A percentile compares a stretch with the other conserved stretches of the same genome.
Evolutionary conservation across 1,139 yeast species (phyloP).

Genomic region (Magnusiomyces ingens): DNA sequence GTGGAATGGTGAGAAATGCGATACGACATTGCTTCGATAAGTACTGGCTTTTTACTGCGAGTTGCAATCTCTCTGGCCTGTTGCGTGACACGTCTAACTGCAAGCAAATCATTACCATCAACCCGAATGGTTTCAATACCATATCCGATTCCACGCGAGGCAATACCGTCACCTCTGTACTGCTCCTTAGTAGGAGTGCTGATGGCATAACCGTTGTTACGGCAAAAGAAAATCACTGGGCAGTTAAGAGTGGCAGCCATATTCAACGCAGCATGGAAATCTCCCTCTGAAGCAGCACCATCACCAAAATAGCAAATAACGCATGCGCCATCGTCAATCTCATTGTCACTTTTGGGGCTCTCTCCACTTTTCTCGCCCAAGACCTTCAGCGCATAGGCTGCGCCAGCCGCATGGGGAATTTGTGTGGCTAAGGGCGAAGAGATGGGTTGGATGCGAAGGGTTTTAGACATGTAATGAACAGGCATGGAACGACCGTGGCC

Average conservation of each 20-base stretch:
- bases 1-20: conserved; percentile 36
- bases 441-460: conserved; percentile 32
- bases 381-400: conserved; percentile 34
- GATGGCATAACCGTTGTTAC: conserved; percentile 36
- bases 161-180: conserved; percentile 36
- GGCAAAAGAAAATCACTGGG: conserved; percentile 32
- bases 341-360: conserved; percentile 9
- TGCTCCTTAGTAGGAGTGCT: conserved; percentile 34
- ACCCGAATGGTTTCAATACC: conserved; percentile 35
- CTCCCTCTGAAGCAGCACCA: conserved; percentile 37
- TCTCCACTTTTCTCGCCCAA: conserved; percentile 16
- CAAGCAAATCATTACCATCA: conserved; percentile 34
- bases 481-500: conserved; percentile 35
- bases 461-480: conserved; percentile 30
- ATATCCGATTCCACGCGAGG: conserved; percentile 33
- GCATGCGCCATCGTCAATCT: conserved; percentile 19
- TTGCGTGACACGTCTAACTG: conserved; percentile 31
- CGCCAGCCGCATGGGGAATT: conserved; percentile 36
- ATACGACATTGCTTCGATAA: conserved; percentile 36
- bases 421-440: conserved; percentile 35
- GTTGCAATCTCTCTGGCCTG: conserved; percentile 31
- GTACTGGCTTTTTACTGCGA: conserved; percentile 29
- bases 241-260: conserved; percentile 35
- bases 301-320: conserved; percentile 34
- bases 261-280: conserved; percentile 35